phyloP scores from a whole-genome alignment of 1,139 yeast species.

The Candida sanyaensis region DNA sequence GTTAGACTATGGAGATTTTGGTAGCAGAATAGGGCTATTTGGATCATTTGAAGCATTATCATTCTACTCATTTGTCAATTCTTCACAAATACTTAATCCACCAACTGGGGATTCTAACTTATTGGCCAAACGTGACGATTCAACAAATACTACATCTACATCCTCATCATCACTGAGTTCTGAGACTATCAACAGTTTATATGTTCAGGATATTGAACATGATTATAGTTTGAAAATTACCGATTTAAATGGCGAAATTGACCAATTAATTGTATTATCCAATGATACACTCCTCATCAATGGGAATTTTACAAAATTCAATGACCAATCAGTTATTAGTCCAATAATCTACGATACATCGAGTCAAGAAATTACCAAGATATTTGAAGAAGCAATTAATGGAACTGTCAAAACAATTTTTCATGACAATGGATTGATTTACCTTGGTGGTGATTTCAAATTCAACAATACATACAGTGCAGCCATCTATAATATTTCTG shows the following conservation, averaged over 20 bases:
- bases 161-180: conserved; percentile 12
- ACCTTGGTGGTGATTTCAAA: conserved; percentile 79
- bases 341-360: conserved; percentile 60
- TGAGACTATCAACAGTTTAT: conserved; percentile 23
- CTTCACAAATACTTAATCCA: conserved; percentile 26
- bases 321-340: conserved; percentile 38
- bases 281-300: conserved; percentile 39
- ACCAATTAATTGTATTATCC: conserved; percentile 29
- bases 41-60: conserved; percentile 70
- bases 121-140: conserved; percentile 6
- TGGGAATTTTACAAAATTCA: conserved; percentile 43
- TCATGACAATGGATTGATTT: conserved; percentile 51
- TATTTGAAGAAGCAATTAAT: conserved; percentile 29
- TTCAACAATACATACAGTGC: conserved; percentile 61
- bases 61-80: conserved; percentile 56
- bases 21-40: conserved; percentile 55
- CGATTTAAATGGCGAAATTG: conserved; percentile 33
- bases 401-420: conserved; percentile 59
- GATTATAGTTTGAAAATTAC: conserved; percentile 33
- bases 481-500: conserved; percentile 61
- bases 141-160: conserved; percentile 9
- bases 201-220: conserved; percentile 29
- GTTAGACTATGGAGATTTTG: conserved; percentile 31
- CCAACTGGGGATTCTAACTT: conserved; percentile 18
- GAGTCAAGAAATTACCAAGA: conserved; percentile 38